Evolutionary conservation across 2,329 filamentous ascomycete species (phyloP), one percentile per base, ranked within the genome.

Genomic region (Aspergillus carbonarius): DNA sequence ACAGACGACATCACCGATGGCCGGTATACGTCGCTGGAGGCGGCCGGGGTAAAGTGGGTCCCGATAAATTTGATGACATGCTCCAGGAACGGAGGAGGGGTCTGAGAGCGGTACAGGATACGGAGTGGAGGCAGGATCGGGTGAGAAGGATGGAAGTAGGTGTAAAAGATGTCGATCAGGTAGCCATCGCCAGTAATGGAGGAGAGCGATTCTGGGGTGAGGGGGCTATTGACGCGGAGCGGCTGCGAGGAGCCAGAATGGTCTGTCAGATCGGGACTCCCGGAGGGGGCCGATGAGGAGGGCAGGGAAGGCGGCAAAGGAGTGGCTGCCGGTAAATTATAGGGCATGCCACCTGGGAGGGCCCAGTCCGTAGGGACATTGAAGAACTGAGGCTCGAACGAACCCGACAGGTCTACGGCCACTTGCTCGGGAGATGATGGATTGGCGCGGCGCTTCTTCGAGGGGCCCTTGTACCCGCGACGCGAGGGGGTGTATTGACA

Each of bases 401-500:
- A 37, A 30, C 66, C 50, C 56, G 78, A 76, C 27, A 80, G 76
- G 25, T 83, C 83, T 27, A 82, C 79, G 18, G 80, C 80, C 20
- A 80, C 77, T 67, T 81, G 80, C 17, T 74, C 70, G 15, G 67
- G 68, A n/a, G 70, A 71, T 30, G 70, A 66, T n/a, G 67, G 66
- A 47, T 73, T 70, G 54, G 66, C 70, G 48, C 75, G 73, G 17
- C 77, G 75, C 62, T 76, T 79, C 69, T 81, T 82, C n/a, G 83
- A 79, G 1, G 84, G 84, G 13, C 88, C 88, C 74, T 89, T 91
- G 77, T 90, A 91, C 30, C 90, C 90, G 60, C 90, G 84, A 44
- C 89, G 86, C 39, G 89, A 92, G 46, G 88, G 86, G 50, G 91
- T 85, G 71, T 91, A 92, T 68, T 86, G 77, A 72, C 90, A 93